A percentile compares a stretch with the other conserved stretches of the same genome.
Conservation (phyloP, 805 yeast genomes). For the Kodamaea sagamina region DNA sequence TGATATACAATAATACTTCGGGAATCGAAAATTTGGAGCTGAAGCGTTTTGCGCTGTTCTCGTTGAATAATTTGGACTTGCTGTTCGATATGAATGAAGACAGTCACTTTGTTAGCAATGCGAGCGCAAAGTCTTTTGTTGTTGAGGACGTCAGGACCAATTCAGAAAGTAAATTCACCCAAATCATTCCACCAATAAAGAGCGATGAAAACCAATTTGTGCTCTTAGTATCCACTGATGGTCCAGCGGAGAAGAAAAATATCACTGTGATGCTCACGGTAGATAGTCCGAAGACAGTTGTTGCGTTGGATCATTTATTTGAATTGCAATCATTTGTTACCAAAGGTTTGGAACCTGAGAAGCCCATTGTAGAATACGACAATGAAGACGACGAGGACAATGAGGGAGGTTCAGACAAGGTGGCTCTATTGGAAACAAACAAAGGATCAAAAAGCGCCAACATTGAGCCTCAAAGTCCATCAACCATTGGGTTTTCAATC, state of each 20-base stretch:
- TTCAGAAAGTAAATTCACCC: constrained; percentile 69
- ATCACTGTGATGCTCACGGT: constrained; percentile 59
- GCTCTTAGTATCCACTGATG: constrained; percentile 51
- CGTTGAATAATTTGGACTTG: constrained; percentile 60
- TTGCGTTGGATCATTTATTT: constrained; percentile 85
- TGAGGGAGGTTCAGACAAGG: background rate
- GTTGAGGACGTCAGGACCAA: constrained; percentile 70
- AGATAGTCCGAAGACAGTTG: constrained; percentile 76
- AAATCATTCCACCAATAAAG: constrained; percentile 72
- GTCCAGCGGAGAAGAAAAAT: constrained; percentile 37
- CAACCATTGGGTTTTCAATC: constrained; percentile 53
- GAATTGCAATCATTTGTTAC: constrained; percentile 69
- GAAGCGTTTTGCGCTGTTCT: constrained; percentile 35
- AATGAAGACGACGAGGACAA: constrained; percentile 18
- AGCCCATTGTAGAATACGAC: constrained; percentile 16
- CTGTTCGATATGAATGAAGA: constrained; percentile 52
- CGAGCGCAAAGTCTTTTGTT: constrained; percentile 70
- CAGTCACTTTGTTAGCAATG: constrained; percentile 57
- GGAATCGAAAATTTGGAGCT: constrained; percentile 34
- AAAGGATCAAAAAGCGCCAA: constrained; percentile 2
- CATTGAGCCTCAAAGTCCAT: constrained; percentile 5
- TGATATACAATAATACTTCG: constrained; percentile 56
- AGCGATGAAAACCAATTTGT: constrained; percentile 71
- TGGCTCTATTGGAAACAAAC: constrained; percentile 2
- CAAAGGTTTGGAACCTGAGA: constrained; percentile 41